A percentile compares a stretch with the other conserved stretches of the same genome.
Conservation (phyloP, 2,329 filamentous ascomycete genomes). For the Coleophoma cylindrospora region DNA sequence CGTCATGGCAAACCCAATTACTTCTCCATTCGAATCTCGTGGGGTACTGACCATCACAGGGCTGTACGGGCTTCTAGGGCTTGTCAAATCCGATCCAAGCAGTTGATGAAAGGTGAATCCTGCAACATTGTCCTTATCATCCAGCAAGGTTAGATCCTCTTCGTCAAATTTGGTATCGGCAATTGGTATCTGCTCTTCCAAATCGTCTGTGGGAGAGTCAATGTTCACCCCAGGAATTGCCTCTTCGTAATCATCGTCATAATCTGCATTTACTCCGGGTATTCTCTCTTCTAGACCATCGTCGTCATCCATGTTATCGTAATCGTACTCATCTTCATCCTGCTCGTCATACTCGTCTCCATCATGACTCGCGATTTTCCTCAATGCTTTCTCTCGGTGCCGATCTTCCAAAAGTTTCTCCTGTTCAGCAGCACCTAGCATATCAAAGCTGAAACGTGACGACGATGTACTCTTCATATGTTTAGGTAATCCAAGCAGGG, state of each 20-base stretch:
- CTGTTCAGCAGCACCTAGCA: constrained; percentile 63
- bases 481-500: constrained; percentile 47
- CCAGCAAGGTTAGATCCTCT: neutral
- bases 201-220: constrained; percentile 12
- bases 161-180: neutral
- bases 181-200: constrained; percentile 7
- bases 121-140: constrained; percentile 11
- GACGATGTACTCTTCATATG: constrained; percentile 69
- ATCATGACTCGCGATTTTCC: constrained; percentile 44
- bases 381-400: constrained; percentile 61
- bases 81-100: constrained; percentile 43
- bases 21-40: constrained; percentile 47
- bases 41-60: constrained; percentile 45
- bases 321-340: constrained; percentile 55
- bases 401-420: constrained; percentile 69
- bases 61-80: constrained; percentile 45
- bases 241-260: constrained; percentile 34
- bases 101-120: constrained; percentile 24
- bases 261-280: constrained; percentile 48
- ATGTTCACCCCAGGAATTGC: constrained; percentile 10
- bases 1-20: constrained; percentile 48
- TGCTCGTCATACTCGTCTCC: constrained; percentile 31
- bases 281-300: constrained; percentile 64
- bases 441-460: constrained; percentile 78
- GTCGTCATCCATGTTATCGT: constrained; percentile 59